Conservation (phyloP, 192 early-diverging fungal species). For the Backusella tuberculispora region DNA sequence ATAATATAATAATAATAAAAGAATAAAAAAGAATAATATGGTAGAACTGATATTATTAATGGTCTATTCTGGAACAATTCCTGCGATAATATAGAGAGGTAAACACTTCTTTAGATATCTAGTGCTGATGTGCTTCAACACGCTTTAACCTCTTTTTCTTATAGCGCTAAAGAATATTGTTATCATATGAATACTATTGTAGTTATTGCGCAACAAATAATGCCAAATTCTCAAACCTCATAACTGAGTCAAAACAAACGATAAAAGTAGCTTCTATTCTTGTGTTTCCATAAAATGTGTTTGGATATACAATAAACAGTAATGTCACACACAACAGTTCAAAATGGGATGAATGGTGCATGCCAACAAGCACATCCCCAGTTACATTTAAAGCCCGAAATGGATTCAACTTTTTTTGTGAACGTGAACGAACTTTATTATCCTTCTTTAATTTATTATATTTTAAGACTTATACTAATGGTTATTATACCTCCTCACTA, state of each 20-base stretch:
- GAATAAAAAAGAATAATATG: too few relatives aligned
- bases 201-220: not conserved
- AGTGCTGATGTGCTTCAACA: too few relatives aligned
- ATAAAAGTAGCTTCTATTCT: not conserved
- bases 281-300: slow-evolving; percentile 12
- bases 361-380: not conserved
- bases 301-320: not conserved
- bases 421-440: not conserved
- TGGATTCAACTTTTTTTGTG: not conserved
- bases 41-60: too few relatives aligned
- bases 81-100: too few relatives aligned
- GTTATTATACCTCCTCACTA: slow-evolving; percentile 23
- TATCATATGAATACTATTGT: too few relatives aligned
- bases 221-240: not conserved
- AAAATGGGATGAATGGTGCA: slow-evolving; percentile 2
- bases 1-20: too few relatives aligned
- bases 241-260: not conserved
- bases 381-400: not conserved
- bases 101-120: too few relatives aligned
- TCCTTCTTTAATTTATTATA: not conserved
- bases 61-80: too few relatives aligned
- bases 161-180: too few relatives aligned
- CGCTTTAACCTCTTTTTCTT: too few relatives aligned
- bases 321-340: slow-evolving; percentile 2
- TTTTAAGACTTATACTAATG: not conserved